Evolutionary conservation across 371 early-diverging fungal species (phyloP), one percentile per base, ranked within the genome.

Genomic region (Mortierella sp.): DNA sequence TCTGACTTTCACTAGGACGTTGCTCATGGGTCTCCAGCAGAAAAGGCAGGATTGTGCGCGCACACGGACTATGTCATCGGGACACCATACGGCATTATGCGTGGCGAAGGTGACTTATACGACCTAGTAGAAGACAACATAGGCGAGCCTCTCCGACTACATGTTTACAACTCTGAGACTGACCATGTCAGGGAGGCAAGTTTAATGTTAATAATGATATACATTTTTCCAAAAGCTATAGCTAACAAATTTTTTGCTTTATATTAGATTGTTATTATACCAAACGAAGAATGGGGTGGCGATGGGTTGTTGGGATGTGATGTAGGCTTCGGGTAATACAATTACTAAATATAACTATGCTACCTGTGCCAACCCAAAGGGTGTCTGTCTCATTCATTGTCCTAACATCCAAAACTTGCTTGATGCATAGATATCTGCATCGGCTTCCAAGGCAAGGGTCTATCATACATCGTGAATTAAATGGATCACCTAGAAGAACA

Each of bases 241-340:
- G 35, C 58, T 57, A 31, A 57, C 32, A 22, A 32, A 9, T 34
- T 13, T 12, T 8, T 61, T 47, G 13, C 15, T 19, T 49, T 22
- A 17, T 35, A 19, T 60, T 66, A 93, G 84, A 89, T 88, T 55
- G 88, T 90, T 32, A 91, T 92, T 68, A 84, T 90, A 32, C 91
- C 92, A 19, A 90, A 89, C 71, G 85, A 87, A 65, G 90, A 89
- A 64, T 92, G 92, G 92, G 92, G 92, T 45, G 92, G 92, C 26
- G 84, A 86, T 63, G 92, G 92, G 1, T 85, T 89, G 7, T 66
- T 92, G 15, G 92, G 92, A 12, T 92, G 92, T 67, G 92, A 90
- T 71, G 90, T 92, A 4, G 92, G 90, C 26, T 92, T 88, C 76
- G 90, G 90, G 58, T 74, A 85, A 57, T 65, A 28, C 40, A 40